phyloP scores from a whole-genome alignment of 2,329 filamentous ascomycete genomes.

The Aspergillus uvarum region DNA sequence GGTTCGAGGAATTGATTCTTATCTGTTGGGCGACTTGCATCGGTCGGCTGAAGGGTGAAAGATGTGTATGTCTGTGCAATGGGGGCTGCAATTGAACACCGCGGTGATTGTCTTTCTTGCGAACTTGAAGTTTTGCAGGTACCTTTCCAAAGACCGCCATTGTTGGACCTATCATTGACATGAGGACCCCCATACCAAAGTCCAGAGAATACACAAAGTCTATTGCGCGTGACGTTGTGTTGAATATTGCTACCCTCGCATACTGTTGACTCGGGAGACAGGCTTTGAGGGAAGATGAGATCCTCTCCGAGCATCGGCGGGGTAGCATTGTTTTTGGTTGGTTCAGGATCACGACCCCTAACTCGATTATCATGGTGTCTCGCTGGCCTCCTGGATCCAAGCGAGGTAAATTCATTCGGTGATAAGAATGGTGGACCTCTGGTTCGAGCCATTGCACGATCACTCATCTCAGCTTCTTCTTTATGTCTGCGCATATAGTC shows the following conservation, averaged over 20 bases:
- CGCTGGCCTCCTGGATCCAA: constrained; percentile 3
- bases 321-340: constrained; percentile 59
- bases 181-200: constrained; percentile 76
- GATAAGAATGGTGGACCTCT: constrained; percentile 35
- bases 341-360: constrained; percentile 40
- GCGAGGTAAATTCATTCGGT: constrained; percentile 19
- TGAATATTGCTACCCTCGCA: constrained; percentile 72
- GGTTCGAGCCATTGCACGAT: constrained; percentile 34
- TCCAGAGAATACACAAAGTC: constrained; percentile 56
- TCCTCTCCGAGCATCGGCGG: constrained; percentile 89
- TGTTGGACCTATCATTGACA: constrained; percentile 36
- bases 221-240: constrained; percentile 51
- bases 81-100: not conserved
- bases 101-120: not conserved
- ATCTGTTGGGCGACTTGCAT: not conserved
- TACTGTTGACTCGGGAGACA: constrained; percentile 79
- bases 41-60: not conserved
- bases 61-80: constrained; percentile 17
- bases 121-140: constrained; percentile 32
- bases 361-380: constrained; percentile 20
- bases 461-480: constrained; percentile 57
- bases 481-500: constrained; percentile 78
- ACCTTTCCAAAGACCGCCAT: constrained; percentile 45
- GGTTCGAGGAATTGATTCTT: not conserved
- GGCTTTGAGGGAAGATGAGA: constrained; percentile 75